Percentiles rank a stretch among this genome's conserved stretches.
These are phyloP conservation scores for Populus trichocarpa DNA, from an alignment of 441 rosid genomes.

Conservation along the genomic window DNA sequence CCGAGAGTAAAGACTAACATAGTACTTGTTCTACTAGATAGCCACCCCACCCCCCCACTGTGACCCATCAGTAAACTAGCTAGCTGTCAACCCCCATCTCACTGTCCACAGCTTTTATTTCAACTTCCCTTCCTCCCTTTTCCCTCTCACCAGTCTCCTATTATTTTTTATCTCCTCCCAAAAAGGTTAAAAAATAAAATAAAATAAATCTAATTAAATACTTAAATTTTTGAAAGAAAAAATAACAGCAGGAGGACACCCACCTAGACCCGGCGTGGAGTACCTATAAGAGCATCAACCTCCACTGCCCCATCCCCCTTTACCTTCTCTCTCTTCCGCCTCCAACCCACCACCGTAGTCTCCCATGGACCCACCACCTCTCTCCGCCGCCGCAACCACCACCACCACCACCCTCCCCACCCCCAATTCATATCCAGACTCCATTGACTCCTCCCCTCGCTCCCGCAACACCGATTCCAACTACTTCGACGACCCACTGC, in stretches of 20 bases:
- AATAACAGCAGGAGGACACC: constrained; percentile 13
- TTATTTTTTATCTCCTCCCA: not conserved
- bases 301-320: not conserved
- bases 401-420: constrained; percentile 15
- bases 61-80: constrained; percentile 24
- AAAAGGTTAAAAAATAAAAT: not conserved
- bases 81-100: constrained; percentile 17
- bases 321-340: not conserved
- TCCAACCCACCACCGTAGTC: constrained; percentile 18
- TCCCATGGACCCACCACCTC: constrained; percentile 12
- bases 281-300: constrained; percentile 23
- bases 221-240: not conserved
- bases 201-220: not conserved
- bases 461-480: constrained; percentile 68
- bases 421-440: constrained; percentile 43
- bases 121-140: not conserved
- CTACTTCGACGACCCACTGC: constrained; percentile 56
- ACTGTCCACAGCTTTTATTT: constrained; percentile 8
- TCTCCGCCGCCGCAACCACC: constrained; percentile 16
- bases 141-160: not conserved
- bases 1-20: not conserved
- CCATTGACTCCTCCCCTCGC: constrained; percentile 74
- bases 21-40: not conserved
- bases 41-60: constrained; percentile 8
- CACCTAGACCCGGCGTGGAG: constrained; percentile 18